Evolutionary conservation across 345 rosid genomes (phyloP).

Genomic region (Lepidium sativum): DNA sequence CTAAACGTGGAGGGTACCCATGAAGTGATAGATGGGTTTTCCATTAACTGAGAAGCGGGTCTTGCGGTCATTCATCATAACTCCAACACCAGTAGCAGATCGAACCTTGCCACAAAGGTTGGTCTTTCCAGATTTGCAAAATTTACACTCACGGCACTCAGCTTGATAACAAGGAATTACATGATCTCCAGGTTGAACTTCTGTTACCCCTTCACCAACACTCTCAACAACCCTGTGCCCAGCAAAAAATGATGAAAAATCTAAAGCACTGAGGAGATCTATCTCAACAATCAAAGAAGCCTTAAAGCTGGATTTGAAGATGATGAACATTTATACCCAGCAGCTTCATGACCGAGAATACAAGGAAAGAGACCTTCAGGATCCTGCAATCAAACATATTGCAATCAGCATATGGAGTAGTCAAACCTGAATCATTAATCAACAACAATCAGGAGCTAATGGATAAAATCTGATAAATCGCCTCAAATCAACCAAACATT

Average conservation of each 20-base stretch:
- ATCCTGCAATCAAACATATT: conserved; percentile 39
- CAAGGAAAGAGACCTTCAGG: conserved; percentile 97
- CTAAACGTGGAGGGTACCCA: conserved; percentile 99
- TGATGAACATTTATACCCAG: conserved; percentile 49
- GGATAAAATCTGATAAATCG: too few species aligned
- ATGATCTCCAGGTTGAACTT: conserved; percentile 88
- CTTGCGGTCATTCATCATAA: conserved; percentile 89
- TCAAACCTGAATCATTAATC: too few species aligned
- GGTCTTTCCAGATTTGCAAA: conserved; percentile 95
- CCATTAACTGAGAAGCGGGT: conserved; percentile 85
- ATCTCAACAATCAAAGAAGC: not conserved
- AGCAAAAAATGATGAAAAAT: not conserved
- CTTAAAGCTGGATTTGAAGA: not conserved
- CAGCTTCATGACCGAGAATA: conserved; percentile 97
- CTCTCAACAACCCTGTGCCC: conserved; percentile 76
- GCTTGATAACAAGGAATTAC: conserved; percentile 99
- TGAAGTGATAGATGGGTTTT: conserved; percentile 84
- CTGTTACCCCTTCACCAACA: conserved; percentile 95
- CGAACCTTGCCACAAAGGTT: conserved; percentile 96
- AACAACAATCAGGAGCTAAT: too few species aligned
- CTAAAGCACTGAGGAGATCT: not conserved
- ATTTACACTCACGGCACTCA: conserved; percentile 97
- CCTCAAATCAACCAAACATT: too few species aligned
- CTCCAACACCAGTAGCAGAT: conserved; percentile 86
- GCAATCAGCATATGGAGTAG: too few species aligned